Conservation (phyloP, 208 protist species). For the Trichomonas gallinae region DNA sequence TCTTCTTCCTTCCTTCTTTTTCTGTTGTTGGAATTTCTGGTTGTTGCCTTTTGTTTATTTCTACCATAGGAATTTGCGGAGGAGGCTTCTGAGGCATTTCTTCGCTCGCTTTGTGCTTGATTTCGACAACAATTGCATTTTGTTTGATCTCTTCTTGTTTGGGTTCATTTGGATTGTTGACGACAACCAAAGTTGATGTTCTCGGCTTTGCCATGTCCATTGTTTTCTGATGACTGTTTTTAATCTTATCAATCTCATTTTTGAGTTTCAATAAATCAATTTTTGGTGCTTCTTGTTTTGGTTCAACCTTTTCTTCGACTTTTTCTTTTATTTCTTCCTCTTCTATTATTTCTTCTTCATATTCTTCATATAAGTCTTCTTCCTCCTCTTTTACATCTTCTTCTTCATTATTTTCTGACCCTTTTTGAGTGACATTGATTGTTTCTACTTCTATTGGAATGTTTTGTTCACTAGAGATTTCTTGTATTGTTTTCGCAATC, state of each 20-base stretch:
- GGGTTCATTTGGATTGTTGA: not conserved
- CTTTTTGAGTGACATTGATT: not conserved
- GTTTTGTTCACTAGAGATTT: not conserved
- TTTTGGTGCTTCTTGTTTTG: not conserved
- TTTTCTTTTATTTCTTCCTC: not conserved
- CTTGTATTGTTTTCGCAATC: not conserved
- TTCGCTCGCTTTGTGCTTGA: not conserved
- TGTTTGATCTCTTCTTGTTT: not conserved
- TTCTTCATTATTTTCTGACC: not conserved
- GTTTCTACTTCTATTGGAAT: not conserved
- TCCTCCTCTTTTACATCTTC: not conserved
- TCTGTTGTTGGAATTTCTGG: too few species aligned
- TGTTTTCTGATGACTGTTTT: not conserved
- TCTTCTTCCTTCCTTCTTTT: too few species aligned
- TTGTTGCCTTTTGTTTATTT: too few species aligned
- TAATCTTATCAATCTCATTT: not conserved
- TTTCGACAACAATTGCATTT: not conserved
- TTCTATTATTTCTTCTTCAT: not conserved
- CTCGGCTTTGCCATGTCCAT: not conserved
- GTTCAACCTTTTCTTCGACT: not conserved
- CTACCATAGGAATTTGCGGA: too few species aligned
- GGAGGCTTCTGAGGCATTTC: not conserved
- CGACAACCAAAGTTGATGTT: not conserved
- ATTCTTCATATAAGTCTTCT: not conserved
- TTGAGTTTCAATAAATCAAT: not conserved